Percentiles rank a stretch among this genome's conserved stretches.
Evolutionary conservation across 768 basidiomycete species (phyloP).

Genomic region (Daedaleopsis sinensis): DNA sequence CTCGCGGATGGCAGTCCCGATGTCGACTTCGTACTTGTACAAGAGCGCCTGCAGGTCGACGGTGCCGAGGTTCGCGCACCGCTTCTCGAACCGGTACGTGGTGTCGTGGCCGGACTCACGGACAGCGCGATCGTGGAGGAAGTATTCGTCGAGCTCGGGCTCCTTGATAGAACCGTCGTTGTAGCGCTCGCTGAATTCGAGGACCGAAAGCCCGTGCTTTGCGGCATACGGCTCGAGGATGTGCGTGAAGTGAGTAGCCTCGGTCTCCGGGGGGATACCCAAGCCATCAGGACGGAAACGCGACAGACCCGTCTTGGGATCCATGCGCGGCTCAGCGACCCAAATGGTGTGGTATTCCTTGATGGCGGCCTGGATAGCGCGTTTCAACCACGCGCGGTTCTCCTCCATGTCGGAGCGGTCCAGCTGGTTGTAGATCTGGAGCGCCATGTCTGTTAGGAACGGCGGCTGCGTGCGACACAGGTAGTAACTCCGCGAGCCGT

Average conservation of each 20-base stretch:
- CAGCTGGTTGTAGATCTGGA: conserved; percentile 96
- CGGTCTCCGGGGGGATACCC: conserved; percentile 98
- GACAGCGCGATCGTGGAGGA: conserved; percentile 94
- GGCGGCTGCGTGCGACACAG: conserved; percentile 96
- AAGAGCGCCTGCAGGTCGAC: conserved; percentile 94
- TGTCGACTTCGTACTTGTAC: conserved; percentile 99
- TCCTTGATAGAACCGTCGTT: conserved; percentile 83
- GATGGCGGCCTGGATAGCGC: conserved; percentile 95
- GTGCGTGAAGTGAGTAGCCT: conserved; percentile 97
- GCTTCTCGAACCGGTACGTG: conserved; percentile 96
- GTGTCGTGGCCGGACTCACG: conserved; percentile 97
- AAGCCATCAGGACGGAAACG: conserved; percentile 92
- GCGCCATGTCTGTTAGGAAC: conserved; percentile 97
- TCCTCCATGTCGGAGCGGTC: conserved; percentile 79
- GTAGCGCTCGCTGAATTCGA: conserved; percentile 97
- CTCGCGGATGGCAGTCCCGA: conserved; percentile 96
- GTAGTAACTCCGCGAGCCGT: conserved; percentile 95
- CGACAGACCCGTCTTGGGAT: conserved; percentile 92
- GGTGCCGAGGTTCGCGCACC: conserved; percentile 95
- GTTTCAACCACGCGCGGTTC: conserved; percentile 91
- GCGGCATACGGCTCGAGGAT: conserved; percentile 93
- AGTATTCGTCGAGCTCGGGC: conserved; percentile 93
- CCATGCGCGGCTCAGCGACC: conserved; percentile 93
- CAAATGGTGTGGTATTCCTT: conserved; percentile 99
- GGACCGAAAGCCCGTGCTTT: conserved; percentile 89